Base-by-base conservation (phyloP, 441 rosid genomes). In the Cnidoscolus chayamansa region DNA sequence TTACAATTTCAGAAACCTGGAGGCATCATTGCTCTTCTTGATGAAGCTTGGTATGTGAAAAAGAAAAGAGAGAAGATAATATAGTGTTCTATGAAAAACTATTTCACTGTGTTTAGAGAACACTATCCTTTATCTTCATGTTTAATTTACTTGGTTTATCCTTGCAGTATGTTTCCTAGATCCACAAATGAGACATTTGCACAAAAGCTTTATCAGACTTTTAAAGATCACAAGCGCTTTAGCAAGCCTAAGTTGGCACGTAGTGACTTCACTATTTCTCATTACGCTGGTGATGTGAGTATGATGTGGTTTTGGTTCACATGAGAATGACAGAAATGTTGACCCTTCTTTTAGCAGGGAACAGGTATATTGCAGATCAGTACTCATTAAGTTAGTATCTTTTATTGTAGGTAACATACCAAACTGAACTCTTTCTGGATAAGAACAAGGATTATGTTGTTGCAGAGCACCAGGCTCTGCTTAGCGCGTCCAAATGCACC, bases 381-480 rank as follows among this genome's bases (percentile, higher is more conserved):
- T 66, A 10, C 65, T 74, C 62, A 73, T 57, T 15, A 11, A 48
- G 17, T 35, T 37, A 11, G 57, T 49, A 16, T 19, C 61, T 35
- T 19, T 54, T 64, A 62, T 79, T 64, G 77, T 77, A 96, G 99
- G 98, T 93, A 72, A 91, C 97, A 49, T 91, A 96, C 83, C 99
- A 93, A 82, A 93, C 98, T 19, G 97, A 93, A 67, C 75, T 72
- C 13, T 96, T 96, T 86, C 84, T 96, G 78, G 99, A 96, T 81
- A 96, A 96, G 85, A 96, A 91, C 89, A 96, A 96, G 86, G 99
- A 96, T 76, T 93, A 91, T 79, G 97, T 96, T 74, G 89, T 96
- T 74, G 84, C 93, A 58, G 99, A 96, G 84, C 98, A 93, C 83
- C 97, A 91, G 77, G 85, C 97, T 65, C 91, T 96, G 62, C 83